Evolutionary conservation across 2,329 filamentous ascomycete genomes (phyloP).

Genomic region (Pestalotiopsis fici): DNA sequence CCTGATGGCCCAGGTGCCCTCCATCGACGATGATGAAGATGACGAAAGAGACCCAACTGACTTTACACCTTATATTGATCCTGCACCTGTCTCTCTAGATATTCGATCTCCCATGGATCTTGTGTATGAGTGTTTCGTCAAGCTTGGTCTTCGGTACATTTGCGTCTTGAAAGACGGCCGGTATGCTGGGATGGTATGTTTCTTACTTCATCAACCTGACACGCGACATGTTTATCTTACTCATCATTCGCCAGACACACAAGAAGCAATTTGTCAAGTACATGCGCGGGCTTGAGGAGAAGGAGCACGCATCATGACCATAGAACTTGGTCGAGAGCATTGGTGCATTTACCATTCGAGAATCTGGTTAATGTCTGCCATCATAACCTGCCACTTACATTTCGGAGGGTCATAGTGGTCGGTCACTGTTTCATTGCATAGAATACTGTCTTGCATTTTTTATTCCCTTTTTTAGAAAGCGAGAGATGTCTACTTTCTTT

Average conservation of each 20-base stretch:
- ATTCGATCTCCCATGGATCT: slow-evolving; percentile 89
- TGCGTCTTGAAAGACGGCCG: slow-evolving; percentile 84
- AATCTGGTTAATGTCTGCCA: background rate
- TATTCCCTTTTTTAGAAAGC: no score
- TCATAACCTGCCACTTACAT: no score
- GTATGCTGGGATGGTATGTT: slow-evolving; percentile 82
- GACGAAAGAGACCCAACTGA: slow-evolving; percentile 68
- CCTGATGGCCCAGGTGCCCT: slow-evolving; percentile 73
- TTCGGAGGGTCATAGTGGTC: no score
- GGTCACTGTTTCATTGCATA: background rate
- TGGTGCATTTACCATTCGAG: background rate
- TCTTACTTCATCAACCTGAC: background rate
- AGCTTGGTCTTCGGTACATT: slow-evolving; percentile 88
- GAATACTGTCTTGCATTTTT: no score
- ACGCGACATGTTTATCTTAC: background rate
- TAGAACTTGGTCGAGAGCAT: background rate
- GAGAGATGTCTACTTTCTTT: background rate
- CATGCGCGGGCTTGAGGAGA: slow-evolving; percentile 77
- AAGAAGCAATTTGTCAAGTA: slow-evolving; percentile 98
- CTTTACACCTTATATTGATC: slow-evolving; percentile 90
- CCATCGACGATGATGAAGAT: slow-evolving; percentile 62
- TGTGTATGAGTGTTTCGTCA: slow-evolving; percentile 95
- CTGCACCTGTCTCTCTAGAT: slow-evolving; percentile 85
- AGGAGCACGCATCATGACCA: slow-evolving; percentile 1
- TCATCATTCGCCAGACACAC: slow-evolving; percentile 61